A percentile compares a stretch with the other conserved stretches of the same genome.
phyloP scores from a whole-genome alignment of 2,329 filamentous ascomycete species.

The Pseudogymnoascus sp. region DNA sequence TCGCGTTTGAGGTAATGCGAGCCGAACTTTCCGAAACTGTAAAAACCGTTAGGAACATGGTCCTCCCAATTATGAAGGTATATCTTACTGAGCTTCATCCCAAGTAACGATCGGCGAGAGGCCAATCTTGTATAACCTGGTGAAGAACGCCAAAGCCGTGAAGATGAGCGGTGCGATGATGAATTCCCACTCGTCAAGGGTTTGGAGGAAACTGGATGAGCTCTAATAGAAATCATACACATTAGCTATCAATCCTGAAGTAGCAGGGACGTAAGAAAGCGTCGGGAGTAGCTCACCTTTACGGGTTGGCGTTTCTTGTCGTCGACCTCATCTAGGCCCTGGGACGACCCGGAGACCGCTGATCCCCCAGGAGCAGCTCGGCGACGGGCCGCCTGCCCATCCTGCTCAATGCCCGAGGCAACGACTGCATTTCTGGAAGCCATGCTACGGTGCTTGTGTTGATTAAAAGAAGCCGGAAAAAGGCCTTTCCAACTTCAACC shows the following conservation, averaged over 20 bases:
- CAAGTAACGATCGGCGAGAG: slow-evolving; percentile 66
- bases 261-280: not conserved
- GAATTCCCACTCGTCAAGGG: slow-evolving; percentile 57
- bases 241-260: slow-evolving; percentile 20
- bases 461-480: not conserved
- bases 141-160: slow-evolving; percentile 55
- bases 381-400: slow-evolving; percentile 48
- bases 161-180: slow-evolving; percentile 54
- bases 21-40: slow-evolving; percentile 89
- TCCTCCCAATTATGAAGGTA: slow-evolving; percentile 27
- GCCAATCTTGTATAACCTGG: slow-evolving; percentile 62
- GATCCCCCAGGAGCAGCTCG: slow-evolving; percentile 41
- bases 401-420: slow-evolving; percentile 50
- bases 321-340: slow-evolving; percentile 35
- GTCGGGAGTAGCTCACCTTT: slow-evolving; percentile 37
- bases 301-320: slow-evolving; percentile 52
- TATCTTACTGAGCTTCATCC: slow-evolving; percentile 65
- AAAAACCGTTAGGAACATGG: slow-evolving; percentile 14
- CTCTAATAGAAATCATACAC: slow-evolving; percentile 23
- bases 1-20: slow-evolving; percentile 98
- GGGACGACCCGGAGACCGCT: slow-evolving; percentile 30
- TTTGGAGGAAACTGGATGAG: slow-evolving; percentile 50
- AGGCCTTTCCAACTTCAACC: not conserved
- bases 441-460: slow-evolving; percentile 18
- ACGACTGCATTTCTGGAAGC: slow-evolving; percentile 41